Conservation (phyloP, 208 protist species). For the Borovskyia barvae region DNA sequence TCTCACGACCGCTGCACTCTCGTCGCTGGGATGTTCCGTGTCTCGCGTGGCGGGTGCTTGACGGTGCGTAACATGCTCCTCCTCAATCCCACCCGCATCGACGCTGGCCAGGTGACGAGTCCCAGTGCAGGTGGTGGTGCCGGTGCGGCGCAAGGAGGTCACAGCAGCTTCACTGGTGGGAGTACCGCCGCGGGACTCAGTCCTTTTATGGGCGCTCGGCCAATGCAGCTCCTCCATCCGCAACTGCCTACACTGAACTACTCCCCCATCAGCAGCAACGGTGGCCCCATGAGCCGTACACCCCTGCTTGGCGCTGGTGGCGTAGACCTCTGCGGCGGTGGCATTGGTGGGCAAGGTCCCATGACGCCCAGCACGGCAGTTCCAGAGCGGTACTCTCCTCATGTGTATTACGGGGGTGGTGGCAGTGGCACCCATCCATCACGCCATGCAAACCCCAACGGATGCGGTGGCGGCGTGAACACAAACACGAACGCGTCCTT, state of each 20-base stretch:
- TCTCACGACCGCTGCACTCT: constrained; percentile 58
- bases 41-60: constrained; percentile 69
- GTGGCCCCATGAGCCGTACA: constrained; percentile 8
- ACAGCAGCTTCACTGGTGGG: not conserved
- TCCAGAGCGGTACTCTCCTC: constrained; percentile 18
- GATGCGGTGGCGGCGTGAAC: not conserved
- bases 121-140: not conserved
- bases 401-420: constrained; percentile 4
- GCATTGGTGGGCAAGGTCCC: not conserved
- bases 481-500: constrained; percentile 51
- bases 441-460: not conserved
- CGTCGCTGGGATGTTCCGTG: constrained; percentile 70
- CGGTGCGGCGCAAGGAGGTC: not conserved
- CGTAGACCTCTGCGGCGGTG: constrained; percentile 3
- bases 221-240: constrained; percentile 31
- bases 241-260: constrained; percentile 17
- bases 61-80: constrained; percentile 84
- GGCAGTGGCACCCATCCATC: not conserved
- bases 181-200: too few relatives aligned
- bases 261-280: constrained; percentile 18
- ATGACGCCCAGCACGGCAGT: constrained; percentile 16
- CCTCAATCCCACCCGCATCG: constrained; percentile 52
- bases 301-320: constrained; percentile 6
- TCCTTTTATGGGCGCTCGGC: not conserved
- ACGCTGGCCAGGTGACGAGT: constrained; percentile 6